These are phyloP conservation scores for Coriolopsis trogii DNA, from an alignment of 1,284 basidiomycete genomes.

Conservation along the genomic window DNA sequence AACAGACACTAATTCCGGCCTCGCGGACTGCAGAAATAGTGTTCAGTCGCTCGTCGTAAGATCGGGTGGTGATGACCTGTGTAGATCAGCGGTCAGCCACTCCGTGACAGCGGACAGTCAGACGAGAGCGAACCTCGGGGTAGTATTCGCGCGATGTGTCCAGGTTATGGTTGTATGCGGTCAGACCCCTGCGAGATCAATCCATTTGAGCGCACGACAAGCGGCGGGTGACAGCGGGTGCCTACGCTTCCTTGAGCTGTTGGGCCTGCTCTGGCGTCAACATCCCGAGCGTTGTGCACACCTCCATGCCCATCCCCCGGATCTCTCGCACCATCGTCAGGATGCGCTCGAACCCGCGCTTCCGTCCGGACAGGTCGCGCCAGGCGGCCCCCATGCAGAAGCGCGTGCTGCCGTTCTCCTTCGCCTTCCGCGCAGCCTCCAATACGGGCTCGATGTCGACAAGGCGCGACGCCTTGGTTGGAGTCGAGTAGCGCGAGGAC, in stretches of 20 bases:
- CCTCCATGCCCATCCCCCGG: constrained; percentile 92
- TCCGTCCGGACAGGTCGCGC: constrained; percentile 93
- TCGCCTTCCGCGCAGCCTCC: constrained; percentile 89
- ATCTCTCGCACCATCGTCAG: constrained; percentile 91
- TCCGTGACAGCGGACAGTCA: constrained; percentile 4
- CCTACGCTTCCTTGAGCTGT: constrained; percentile 90
- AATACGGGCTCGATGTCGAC: constrained; percentile 94
- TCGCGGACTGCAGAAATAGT: constrained; percentile 92
- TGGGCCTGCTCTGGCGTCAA: constrained; percentile 92
- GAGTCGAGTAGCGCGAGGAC: constrained; percentile 89
- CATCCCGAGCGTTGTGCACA: constrained; percentile 99
- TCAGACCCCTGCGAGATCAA: constrained; percentile 68
- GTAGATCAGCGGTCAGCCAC: neutral
- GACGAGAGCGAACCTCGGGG: constrained; percentile 63
- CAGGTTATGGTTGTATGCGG: constrained; percentile 98
- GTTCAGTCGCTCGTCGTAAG: constrained; percentile 91
- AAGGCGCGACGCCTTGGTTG: constrained; percentile 87
- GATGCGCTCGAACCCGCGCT: constrained; percentile 94
- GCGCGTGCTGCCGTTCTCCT: constrained; percentile 94
- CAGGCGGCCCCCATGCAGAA: constrained; percentile 99
- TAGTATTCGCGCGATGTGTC: constrained; percentile 98
- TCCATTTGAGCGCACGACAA: constrained; percentile 6
- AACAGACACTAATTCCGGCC: constrained; percentile 97
- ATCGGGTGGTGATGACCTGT: constrained; percentile 93
- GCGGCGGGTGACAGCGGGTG: constrained; percentile 20